phyloP scores from a whole-genome alignment of 331 rosid genomes.

The Acacia concinna region DNA sequence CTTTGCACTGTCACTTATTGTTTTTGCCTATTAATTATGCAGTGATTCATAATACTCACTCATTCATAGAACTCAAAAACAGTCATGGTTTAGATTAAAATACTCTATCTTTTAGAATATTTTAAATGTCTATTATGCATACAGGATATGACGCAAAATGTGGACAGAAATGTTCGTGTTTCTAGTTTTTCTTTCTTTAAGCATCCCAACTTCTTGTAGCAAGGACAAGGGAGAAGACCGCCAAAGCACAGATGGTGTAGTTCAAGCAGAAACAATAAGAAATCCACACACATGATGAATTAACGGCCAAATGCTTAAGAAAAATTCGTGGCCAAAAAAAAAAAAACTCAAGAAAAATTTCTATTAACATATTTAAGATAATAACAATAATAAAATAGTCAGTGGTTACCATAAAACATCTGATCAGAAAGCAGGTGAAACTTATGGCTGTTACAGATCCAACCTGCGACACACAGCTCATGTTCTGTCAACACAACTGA shows the following conservation, averaged over 20 bases:
- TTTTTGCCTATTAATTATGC: not conserved
- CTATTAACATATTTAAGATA: not conserved
- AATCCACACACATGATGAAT: not conserved
- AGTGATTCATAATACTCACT: not conserved
- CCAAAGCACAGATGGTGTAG: constrained; percentile 7
- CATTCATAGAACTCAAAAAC: not conserved
- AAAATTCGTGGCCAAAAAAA: too few relatives aligned
- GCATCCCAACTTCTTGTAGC: constrained; percentile 18
- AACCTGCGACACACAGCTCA: constrained; percentile 62
- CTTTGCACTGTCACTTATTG: not conserved
- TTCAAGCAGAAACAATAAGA: constrained; percentile 16
- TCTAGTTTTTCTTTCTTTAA: not conserved
- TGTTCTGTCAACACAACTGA: constrained; percentile 17
- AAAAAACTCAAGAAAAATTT: constrained; percentile 24
- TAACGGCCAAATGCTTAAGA: constrained; percentile 18
- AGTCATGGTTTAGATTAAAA: not conserved
- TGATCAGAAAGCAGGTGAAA: constrained; percentile 88
- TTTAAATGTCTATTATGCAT: not conserved
- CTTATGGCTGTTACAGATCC: constrained; percentile 97
- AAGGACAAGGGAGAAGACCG: constrained; percentile 10
- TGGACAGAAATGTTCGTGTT: constrained; percentile 6
- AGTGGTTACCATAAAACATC: constrained; percentile 87
- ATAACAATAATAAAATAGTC: constrained; percentile 17
- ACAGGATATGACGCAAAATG: not conserved
- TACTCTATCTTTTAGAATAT: not conserved